Evolutionary conservation across 2,329 filamentous ascomycete species (phyloP).

Genomic region (Periconia macrospinosa): DNA sequence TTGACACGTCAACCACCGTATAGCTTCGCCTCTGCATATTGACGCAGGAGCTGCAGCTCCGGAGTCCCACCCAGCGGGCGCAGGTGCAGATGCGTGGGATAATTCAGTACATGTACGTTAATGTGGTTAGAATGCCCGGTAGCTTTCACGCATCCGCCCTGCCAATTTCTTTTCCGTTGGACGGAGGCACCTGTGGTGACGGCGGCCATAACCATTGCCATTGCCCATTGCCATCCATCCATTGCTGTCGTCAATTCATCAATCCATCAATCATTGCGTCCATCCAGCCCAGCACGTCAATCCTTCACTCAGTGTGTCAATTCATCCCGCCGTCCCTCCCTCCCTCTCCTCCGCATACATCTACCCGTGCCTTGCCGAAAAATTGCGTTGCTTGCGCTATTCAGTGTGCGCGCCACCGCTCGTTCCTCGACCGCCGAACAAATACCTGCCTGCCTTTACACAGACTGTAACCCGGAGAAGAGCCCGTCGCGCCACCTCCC

Average conservation of each 20-base stretch:
- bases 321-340: too few relatives aligned
- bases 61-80: slow-evolving; percentile 35
- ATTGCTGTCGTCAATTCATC: slow-evolving; percentile 17
- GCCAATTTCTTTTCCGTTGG: slow-evolving; percentile 18
- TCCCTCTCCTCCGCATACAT: not conserved
- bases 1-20: slow-evolving; percentile 40
- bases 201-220: not conserved
- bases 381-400: slow-evolving; percentile 2
- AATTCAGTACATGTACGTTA: too few relatives aligned
- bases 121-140: too few relatives aligned
- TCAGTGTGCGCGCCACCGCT: slow-evolving; percentile 16
- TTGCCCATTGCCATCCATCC: too few relatives aligned
- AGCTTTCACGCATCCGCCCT: slow-evolving; percentile 29
- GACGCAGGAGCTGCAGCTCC: slow-evolving; percentile 44
- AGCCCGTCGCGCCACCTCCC: slow-evolving; percentile 8
- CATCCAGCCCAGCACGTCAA: too few relatives aligned
- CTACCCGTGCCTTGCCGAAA: not conserved
- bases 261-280: not conserved
- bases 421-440: slow-evolving; percentile 21
- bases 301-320: too few relatives aligned
- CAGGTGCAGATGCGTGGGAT: slow-evolving; percentile 26
- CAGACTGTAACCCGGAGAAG: slow-evolving; percentile 14
- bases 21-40: slow-evolving; percentile 42
- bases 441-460: not conserved
- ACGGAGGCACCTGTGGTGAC: not conserved